These are phyloP conservation scores for Leishmania turanica DNA, from an alignment of 208 protist species.

Conservation along the genomic window DNA sequence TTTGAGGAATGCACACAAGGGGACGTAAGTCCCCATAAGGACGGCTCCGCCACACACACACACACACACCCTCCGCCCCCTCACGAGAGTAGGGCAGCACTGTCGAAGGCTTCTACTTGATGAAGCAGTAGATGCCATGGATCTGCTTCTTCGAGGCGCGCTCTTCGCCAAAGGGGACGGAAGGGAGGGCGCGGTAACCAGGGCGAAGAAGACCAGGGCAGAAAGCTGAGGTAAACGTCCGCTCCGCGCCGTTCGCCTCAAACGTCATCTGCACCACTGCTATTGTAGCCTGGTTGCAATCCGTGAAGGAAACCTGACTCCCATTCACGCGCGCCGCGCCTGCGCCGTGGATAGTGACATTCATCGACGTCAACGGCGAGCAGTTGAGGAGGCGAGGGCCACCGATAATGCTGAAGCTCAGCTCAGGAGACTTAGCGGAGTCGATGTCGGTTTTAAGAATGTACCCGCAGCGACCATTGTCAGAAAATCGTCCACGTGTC, in stretches of 20 bases:
- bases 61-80: not conserved
- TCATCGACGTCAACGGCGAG: constrained; percentile 42
- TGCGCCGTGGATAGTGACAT: constrained; percentile 50
- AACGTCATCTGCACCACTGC: constrained; percentile 77
- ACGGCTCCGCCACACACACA: not conserved
- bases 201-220: constrained; percentile 54
- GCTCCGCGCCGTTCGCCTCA: constrained; percentile 59
- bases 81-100: not conserved
- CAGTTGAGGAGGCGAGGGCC: constrained; percentile 69
- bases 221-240: constrained; percentile 72
- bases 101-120: constrained; percentile 31
- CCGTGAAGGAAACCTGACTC: constrained; percentile 65
- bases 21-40: not conserved
- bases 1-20: not conserved
- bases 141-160: constrained; percentile 38
- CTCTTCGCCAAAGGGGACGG: constrained; percentile 52
- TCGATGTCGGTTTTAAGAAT: constrained; percentile 72
- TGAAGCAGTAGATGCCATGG: constrained; percentile 71
- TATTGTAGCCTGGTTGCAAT: constrained; percentile 69
- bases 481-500: constrained; percentile 71
- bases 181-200: constrained; percentile 76
- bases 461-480: constrained; percentile 89
- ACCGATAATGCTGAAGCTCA: constrained; percentile 70
- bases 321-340: constrained; percentile 57
- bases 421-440: constrained; percentile 39